Evolutionary conservation across 441 rosid species (phyloP).

Genomic region (Corymbia citriodora): DNA sequence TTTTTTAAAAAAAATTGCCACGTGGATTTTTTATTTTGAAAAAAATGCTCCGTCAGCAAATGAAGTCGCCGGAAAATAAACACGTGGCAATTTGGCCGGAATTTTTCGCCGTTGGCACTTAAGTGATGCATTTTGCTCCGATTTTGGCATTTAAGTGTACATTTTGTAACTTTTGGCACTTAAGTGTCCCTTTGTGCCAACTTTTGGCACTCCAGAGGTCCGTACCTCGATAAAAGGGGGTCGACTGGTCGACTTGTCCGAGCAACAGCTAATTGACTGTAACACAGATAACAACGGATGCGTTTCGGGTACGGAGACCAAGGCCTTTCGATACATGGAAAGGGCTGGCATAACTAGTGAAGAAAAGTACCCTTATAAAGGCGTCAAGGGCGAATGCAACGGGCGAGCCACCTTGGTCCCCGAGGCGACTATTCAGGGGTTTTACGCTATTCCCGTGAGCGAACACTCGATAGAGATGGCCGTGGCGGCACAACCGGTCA

Average conservation of each 20-base stretch:
- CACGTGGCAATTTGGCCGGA: no score
- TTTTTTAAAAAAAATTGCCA: no score
- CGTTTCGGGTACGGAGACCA: conserved; percentile 1
- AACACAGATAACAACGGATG: background rate
- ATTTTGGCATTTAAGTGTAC: no score
- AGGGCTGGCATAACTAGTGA: background rate
- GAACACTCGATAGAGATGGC: background rate
- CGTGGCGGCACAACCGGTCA: background rate
- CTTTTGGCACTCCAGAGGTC: no score
- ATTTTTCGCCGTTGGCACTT: no score
- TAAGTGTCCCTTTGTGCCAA: background rate
- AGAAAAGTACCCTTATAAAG: background rate
- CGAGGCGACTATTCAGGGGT: background rate
- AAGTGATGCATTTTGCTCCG: no score
- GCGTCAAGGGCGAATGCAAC: background rate
- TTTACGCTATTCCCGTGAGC: background rate
- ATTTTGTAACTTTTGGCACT: no score
- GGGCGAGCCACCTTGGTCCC: background rate
- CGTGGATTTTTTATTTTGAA: no score
- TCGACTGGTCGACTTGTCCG: background rate
- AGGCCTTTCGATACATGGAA: conserved; percentile 21
- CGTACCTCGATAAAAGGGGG: background rate
- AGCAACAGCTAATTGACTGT: background rate
- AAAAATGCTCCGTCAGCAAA: no score
- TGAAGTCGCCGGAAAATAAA: no score